These are phyloP conservation scores for Trichothecium roseum DNA, from an alignment of 2,329 filamentous ascomycete species.

Conservation along the genomic window DNA sequence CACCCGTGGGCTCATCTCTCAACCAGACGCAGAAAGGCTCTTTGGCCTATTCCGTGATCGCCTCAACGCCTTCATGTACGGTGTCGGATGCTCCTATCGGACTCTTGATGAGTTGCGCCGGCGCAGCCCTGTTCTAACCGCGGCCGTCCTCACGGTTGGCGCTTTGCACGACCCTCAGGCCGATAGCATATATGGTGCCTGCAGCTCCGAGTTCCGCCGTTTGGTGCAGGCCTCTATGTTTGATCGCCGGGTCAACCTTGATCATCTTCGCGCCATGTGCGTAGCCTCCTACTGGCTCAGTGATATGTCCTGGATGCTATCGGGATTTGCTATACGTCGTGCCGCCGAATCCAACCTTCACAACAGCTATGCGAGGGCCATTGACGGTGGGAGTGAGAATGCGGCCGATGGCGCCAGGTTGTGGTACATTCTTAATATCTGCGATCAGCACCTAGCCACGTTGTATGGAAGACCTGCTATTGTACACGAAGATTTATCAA, in stretches of 20 bases:
- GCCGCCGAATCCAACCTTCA: conserved; percentile 36
- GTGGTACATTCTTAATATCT: conserved; percentile 52
- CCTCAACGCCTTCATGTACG: conserved; percentile 39
- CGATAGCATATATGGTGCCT: conserved; percentile 38
- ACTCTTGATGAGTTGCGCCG: conserved; percentile 41
- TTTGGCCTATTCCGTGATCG: conserved; percentile 39
- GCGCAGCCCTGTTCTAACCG: conserved; percentile 43
- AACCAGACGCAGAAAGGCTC: conserved; percentile 38
- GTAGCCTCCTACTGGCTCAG: conserved; percentile 54
- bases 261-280: conserved; percentile 48
- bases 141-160: conserved; percentile 45
- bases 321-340: conserved; percentile 39
- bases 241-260: conserved; percentile 23
- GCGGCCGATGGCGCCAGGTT: conserved; percentile 43
- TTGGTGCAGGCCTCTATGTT: conserved; percentile 36
- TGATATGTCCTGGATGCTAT: conserved; percentile 52
- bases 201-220: conserved; percentile 43
- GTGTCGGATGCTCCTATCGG: conserved; percentile 37
- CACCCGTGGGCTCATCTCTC: conserved; percentile 27
- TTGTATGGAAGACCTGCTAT: conserved; percentile 49
- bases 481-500: conserved; percentile 45
- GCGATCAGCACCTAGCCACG: conserved; percentile 51
- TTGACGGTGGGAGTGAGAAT: conserved; percentile 27
- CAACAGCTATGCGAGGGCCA: conserved; percentile 28
- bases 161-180: conserved; percentile 45